Evolutionary conservation across 2,329 filamentous ascomycete species (phyloP).

Genomic region (Fusarium sp.): DNA sequence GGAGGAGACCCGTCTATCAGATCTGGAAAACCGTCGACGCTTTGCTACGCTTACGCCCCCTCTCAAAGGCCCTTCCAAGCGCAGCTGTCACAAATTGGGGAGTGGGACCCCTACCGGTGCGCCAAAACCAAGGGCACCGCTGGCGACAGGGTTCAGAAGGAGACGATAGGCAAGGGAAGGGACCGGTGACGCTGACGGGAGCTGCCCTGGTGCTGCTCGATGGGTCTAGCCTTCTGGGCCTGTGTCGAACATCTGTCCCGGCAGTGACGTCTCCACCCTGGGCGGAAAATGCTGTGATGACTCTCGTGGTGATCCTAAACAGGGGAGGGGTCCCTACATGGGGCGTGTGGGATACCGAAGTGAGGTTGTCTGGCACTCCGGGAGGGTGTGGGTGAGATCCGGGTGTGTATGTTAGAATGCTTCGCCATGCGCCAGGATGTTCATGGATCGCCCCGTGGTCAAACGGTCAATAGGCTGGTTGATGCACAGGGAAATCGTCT

Average conservation of each 20-base stretch:
- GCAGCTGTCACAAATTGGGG: constrained; percentile 50
- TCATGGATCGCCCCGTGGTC: constrained; percentile 49
- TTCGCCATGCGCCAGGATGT: constrained; percentile 46
- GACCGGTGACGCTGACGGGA: constrained; percentile 41
- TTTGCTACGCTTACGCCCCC: constrained; percentile 44
- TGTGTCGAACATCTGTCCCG: constrained; percentile 43
- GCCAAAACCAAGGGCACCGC: constrained; percentile 43
- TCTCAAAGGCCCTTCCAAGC: constrained; percentile 39
- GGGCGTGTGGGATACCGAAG: constrained; percentile 31
- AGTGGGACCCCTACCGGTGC: constrained; percentile 41
- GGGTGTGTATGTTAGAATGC: constrained; percentile 43
- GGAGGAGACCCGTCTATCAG: constrained; percentile 49
- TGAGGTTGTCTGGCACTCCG: constrained; percentile 20
- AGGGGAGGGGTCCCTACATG: constrained; percentile 35
- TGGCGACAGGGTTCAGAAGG: constrained; percentile 41
- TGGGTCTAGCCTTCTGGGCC: constrained; percentile 38
- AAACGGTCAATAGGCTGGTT: constrained; percentile 49
- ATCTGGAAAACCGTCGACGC: constrained; percentile 47
- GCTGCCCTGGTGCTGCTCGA: constrained; percentile 44
- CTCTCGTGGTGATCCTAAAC: constrained; percentile 44
- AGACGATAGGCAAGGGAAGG: constrained; percentile 40
- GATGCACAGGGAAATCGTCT: constrained; percentile 36
- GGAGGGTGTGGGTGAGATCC: constrained; percentile 46
- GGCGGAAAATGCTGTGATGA: constrained; percentile 36
- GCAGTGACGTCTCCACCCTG: constrained; percentile 45